Evolutionary conservation across 306 rosid species (phyloP).

Genomic region (Gynostemma pentaphyllum): DNA sequence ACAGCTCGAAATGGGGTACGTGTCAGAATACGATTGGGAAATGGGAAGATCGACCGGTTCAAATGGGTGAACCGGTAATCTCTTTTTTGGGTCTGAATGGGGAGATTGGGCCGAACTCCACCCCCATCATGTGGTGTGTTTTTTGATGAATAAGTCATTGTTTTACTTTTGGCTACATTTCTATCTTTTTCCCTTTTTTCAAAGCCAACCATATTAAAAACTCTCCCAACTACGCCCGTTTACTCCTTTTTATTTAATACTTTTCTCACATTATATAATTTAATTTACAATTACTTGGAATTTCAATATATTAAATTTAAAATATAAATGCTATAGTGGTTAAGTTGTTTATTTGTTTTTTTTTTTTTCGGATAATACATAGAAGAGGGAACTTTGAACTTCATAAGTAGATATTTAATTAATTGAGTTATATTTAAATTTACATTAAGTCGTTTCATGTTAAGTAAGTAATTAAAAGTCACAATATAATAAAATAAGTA

Average conservation of each 20-base stretch:
- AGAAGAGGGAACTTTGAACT: too few relatives aligned
- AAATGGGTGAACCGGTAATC: background rate
- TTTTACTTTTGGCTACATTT: background rate
- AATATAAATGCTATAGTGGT: too few relatives aligned
- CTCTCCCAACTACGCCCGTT: background rate
- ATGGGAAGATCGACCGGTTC: background rate
- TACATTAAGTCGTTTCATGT: too few relatives aligned
- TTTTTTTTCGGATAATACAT: too few relatives aligned
- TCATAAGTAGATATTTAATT: too few relatives aligned
- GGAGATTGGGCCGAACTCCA: background rate
- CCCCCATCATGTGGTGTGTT: constrained; percentile 3
- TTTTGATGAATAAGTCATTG: background rate
- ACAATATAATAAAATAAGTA: background rate
- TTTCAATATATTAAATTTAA: too few relatives aligned
- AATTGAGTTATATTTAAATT: too few relatives aligned
- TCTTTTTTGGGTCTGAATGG: too few relatives aligned
- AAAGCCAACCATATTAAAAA: background rate
- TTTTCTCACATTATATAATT: too few relatives aligned
- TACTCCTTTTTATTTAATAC: background rate
- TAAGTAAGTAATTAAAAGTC: too few relatives aligned
- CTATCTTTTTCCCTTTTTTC: background rate
- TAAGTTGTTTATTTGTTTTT: too few relatives aligned
- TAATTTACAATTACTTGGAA: background rate
- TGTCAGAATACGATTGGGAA: background rate
- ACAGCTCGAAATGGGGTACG: constrained; percentile 5